These are phyloP conservation scores for Alternaria sp. DNA, from an alignment of 2,329 filamentous ascomycete species.

Conservation along the genomic window DNA sequence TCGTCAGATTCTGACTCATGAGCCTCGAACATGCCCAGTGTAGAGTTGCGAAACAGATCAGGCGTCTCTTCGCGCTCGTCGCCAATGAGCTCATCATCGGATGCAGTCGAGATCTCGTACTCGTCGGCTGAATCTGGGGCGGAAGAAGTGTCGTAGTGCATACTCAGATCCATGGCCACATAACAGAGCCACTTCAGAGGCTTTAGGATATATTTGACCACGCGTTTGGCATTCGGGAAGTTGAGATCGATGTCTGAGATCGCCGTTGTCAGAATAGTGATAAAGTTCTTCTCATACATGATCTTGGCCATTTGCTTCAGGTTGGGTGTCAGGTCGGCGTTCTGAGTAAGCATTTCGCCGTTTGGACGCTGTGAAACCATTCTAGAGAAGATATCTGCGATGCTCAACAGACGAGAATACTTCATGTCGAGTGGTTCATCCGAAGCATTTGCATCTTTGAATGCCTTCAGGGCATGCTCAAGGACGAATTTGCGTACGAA, in stretches of 20 bases:
- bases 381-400: slow-evolving; percentile 90
- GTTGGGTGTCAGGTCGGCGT: slow-evolving; percentile 59
- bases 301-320: slow-evolving; percentile 87
- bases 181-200: slow-evolving; percentile 87
- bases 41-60: slow-evolving; percentile 95
- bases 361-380: slow-evolving; percentile 74
- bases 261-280: slow-evolving; percentile 85
- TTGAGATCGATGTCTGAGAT: slow-evolving; percentile 96
- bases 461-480: slow-evolving; percentile 89
- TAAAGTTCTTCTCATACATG: slow-evolving; percentile 98
- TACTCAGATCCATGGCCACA: slow-evolving; percentile 85
- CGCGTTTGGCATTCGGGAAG: slow-evolving; percentile 89
- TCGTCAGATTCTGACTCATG: slow-evolving; percentile 83
- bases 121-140: slow-evolving; percentile 73
- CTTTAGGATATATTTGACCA: slow-evolving; percentile 94
- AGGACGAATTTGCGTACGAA: slow-evolving; percentile 96
- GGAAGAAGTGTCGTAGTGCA: slow-evolving; percentile 76
- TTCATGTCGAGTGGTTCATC: slow-evolving; percentile 83
- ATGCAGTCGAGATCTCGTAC: slow-evolving; percentile 91
- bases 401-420: slow-evolving; percentile 84
- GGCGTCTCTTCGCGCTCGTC: slow-evolving; percentile 83
- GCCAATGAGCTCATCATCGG: slow-evolving; percentile 83
- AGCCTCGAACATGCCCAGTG: slow-evolving; percentile 91
- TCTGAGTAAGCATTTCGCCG: slow-evolving; percentile 50
- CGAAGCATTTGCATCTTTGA: slow-evolving; percentile 83